Base-by-base conservation (phyloP, 164 flowering plant genomes). In the Paratinospora sagittata region DNA sequence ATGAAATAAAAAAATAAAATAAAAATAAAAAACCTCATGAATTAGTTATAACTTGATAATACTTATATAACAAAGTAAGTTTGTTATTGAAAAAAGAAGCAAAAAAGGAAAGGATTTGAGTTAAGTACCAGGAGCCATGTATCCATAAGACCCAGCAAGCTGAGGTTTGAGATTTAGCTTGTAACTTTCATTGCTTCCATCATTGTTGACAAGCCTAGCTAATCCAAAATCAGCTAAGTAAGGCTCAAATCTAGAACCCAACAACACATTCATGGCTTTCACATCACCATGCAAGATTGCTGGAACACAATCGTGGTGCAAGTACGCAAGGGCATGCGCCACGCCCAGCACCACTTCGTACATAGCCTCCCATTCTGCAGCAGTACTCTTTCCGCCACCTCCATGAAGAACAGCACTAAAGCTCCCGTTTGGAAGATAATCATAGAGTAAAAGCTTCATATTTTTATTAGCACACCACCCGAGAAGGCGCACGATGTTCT, bases 61-160 rank as follows among this genome's bases (percentile, higher is more conserved):
- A n/a, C n/a, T n/a, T n/a, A n/a, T n/a, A n/a, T n/a, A n/a, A n/a
- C n/a, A n/a, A n/a, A n/a, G n/a, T n/a, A n/a, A n/a, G n/a, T n/a
- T n/a, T n/a, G n/a, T n/a, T n/a, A n/a, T n/a, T n/a, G n/a, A n/a
- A n/a, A 62, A 67, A 11, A n/a, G 19, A 9, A 49, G 14, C 14
- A 27, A 14, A 24, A 23, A 36, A 26, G 33, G 30, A 70, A n/a
- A 7, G 30, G 17, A 36, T 16, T n/a, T 13, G 41, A 63, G 49
- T n/a, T 27, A 69, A 3, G 64, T 88, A 92, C 98, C 99, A 34
- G 99, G 99, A 82, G 99, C 99, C 90, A 95, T 95, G 81, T 95
- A 95, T 23, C 99, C 99, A 66, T 90, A 93, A 62, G 98, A 92
- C 26, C 98, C 99, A 17, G 97, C 97, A 41, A 95, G 81, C 3